These are phyloP conservation scores for Brassica hybrid DNA, from an alignment of 441 rosid genomes.

Conservation along the genomic window DNA sequence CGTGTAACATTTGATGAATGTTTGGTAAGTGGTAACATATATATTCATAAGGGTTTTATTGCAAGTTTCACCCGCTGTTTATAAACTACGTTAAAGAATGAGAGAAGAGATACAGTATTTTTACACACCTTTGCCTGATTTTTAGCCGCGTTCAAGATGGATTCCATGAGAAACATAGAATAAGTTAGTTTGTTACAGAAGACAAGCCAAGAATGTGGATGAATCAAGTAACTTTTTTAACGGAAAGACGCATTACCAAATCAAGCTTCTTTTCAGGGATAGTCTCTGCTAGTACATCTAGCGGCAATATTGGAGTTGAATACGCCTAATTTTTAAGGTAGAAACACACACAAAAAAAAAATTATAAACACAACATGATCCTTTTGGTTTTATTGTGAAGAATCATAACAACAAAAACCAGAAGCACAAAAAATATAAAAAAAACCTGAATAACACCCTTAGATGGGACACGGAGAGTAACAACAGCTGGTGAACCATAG, in stretches of 20 bases:
- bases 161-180: slow-evolving; percentile 46
- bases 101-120: not conserved
- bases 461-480: slow-evolving; percentile 84
- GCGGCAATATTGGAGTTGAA: slow-evolving; percentile 80
- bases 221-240: not conserved
- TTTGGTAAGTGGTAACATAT: not conserved
- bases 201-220: slow-evolving; percentile 5
- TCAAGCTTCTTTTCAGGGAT: slow-evolving; percentile 77
- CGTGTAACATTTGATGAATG: not conserved
- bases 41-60: not conserved
- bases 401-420: slow-evolving; percentile 15
- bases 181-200: slow-evolving; percentile 1
- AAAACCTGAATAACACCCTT: slow-evolving; percentile 79
- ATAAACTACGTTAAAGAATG: not conserved
- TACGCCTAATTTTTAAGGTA: slow-evolving; percentile 47
- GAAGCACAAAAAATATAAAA: not conserved
- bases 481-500: slow-evolving; percentile 73
- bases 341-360: not conserved
- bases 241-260: slow-evolving; percentile 52
- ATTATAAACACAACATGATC: not conserved
- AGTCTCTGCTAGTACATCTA: slow-evolving; percentile 81
- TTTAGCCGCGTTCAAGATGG: slow-evolving; percentile 32
- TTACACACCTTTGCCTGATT: slow-evolving; percentile 77
- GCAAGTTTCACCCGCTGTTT: slow-evolving; percentile 3
- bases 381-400: slow-evolving; percentile 9